These are phyloP conservation scores for Fraxinus greggii DNA, from an alignment of 305 asterid genomes.

Conservation along the genomic window DNA sequence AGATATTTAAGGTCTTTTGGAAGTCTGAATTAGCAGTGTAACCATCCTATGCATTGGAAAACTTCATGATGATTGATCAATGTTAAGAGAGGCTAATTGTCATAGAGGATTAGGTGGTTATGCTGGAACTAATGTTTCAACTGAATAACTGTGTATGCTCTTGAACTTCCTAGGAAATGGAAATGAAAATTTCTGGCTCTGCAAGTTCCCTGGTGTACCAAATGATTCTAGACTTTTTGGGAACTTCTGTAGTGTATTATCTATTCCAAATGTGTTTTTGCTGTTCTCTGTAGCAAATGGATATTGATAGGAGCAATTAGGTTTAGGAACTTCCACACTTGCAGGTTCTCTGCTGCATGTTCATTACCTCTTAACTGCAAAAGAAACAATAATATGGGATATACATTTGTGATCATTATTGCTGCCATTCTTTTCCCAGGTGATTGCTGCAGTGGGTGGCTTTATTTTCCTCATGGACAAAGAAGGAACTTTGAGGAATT, in stretches of 20 bases:
- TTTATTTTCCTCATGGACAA: conserved; percentile 46
- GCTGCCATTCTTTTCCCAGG: conserved; percentile 29
- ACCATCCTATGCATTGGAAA: not conserved
- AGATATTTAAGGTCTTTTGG: not conserved
- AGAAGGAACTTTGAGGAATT: conserved; percentile 50
- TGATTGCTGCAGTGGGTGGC: conserved; percentile 45
- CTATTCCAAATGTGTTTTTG: conserved; percentile 4
- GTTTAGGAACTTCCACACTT: not conserved
- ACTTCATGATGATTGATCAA: not conserved
- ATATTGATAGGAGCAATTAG: not conserved
- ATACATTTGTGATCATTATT: not conserved
- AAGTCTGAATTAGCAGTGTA: not conserved
- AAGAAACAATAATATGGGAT: not conserved
- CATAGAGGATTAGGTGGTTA: not conserved
- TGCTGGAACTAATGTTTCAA: not conserved
- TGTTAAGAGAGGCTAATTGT: not conserved
- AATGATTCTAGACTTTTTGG: not conserved
- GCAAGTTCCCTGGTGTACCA: not conserved
- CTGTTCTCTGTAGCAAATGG: not conserved
- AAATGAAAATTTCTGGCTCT: not conserved
- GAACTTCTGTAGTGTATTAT: not conserved
- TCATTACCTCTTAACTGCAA: not conserved
- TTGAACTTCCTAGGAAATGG: not conserved
- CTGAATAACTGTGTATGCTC: not conserved
- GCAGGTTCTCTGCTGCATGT: not conserved